A percentile compares a stretch with the other conserved stretches of the same genome.
These are phyloP conservation scores for Podaxis mareebaensis DNA, from an alignment of 768 basidiomycete genomes.

Conservation along the genomic window DNA sequence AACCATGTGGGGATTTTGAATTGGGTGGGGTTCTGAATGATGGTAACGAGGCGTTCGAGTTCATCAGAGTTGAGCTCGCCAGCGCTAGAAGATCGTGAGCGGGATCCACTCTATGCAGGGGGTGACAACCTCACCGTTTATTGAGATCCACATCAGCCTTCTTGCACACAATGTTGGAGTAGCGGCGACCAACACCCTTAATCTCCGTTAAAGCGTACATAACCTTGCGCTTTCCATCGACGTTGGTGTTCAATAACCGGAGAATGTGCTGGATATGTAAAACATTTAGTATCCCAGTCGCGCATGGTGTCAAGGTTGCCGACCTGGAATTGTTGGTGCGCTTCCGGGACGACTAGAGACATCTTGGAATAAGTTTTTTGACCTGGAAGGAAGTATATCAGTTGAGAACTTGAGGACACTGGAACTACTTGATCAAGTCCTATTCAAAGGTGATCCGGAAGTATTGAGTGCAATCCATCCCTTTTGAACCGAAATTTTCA, in stretches of 20 bases:
- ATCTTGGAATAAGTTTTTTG: slow-evolving; percentile 43
- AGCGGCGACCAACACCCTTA: slow-evolving; percentile 99
- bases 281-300: slow-evolving; percentile 5
- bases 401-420: neutral
- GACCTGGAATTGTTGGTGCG: slow-evolving; percentile 95
- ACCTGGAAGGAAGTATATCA: slow-evolving; percentile 25
- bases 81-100: slow-evolving; percentile 56
- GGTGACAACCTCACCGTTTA: slow-evolving; percentile 74
- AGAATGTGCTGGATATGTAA: slow-evolving; percentile 80
- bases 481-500: neutral
- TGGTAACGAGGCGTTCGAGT: slow-evolving; percentile 97
- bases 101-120: neutral
- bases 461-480: slow-evolving; percentile 8
- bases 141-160: slow-evolving; percentile 99
- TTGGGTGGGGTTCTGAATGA: slow-evolving; percentile 98
- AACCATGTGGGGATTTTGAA: slow-evolving; percentile 99
- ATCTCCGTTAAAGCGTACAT: slow-evolving; percentile 99
- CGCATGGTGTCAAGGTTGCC: slow-evolving; percentile 18
- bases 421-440: neutral
- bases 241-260: slow-evolving; percentile 99
- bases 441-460: neutral
- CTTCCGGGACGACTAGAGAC: slow-evolving; percentile 97
- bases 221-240: slow-evolving; percentile 98
- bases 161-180: slow-evolving; percentile 99
- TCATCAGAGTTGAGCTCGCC: slow-evolving; percentile 99